Base-by-base conservation (phyloP, 345 rosid genomes). In the Pistacia vera region DNA sequence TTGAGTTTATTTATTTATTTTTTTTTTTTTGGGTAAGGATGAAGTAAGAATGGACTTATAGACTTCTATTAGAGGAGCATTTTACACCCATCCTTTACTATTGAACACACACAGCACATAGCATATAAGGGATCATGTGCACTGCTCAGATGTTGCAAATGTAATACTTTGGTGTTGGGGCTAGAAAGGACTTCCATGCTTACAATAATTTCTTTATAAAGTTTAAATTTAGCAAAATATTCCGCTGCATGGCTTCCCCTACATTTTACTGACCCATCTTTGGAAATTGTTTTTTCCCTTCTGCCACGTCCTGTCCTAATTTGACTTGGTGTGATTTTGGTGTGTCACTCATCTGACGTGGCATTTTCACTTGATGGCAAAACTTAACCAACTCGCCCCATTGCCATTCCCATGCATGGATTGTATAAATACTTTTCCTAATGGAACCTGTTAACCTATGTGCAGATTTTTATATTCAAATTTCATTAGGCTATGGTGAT, bases 361-460 rank as follows among this genome's bases (percentile, higher is more conserved):
- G 63, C 36, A 35, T 35, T 38, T 71, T 41, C 1, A 12, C 38
- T 25, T 6, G 48, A 72, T 60, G 66, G 51, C 22, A 46, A 10
- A 14, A 60, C 41, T 46, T 56, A 41, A 25, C 38, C 16, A 38
- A 71, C 33, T n/a, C 6, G 13, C 54, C 67, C 46, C 52, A 5
- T 59, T 46, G 57, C 30, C 18, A 25, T 46, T 54, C 46, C 16
- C 2, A 3, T 60, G 36, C 64, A 59, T 61, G 25, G 57, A 60
- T 46, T 61, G 36, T 17, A 35, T 63, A 66, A 56, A 10, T 30
- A 33, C 16, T 52, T 61, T 46, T 44, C 54, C 66, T n/a, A 59
- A 63, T 63, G 12, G 1, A 63, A 58, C 58, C 17, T 57, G 4
- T 49, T 77, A 62, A 70, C 66, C 66, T 36, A 63, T 4, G 36